Percentiles rank a stretch among this genome's conserved stretches.
These are phyloP conservation scores for Asterochloris erici DNA, from an alignment of 139 green algal species.

Conservation along the genomic window DNA sequence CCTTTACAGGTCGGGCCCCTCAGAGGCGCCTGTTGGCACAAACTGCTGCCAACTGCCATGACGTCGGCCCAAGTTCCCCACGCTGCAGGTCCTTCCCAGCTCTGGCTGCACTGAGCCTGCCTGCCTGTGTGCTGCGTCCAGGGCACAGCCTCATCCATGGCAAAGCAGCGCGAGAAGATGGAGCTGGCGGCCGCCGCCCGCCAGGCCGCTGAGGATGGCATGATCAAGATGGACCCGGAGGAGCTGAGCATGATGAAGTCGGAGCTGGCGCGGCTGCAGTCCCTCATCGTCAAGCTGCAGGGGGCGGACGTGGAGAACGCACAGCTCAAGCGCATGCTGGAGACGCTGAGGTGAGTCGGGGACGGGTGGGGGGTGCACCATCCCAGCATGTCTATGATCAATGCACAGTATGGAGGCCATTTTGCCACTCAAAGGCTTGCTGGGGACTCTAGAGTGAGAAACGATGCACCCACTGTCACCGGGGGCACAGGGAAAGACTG, in stretches of 20 bases:
- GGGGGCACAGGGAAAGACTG: too few relatives aligned
- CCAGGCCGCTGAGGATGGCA: slow-evolving; percentile 10
- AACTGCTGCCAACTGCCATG: too few relatives aligned
- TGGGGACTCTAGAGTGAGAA: too few relatives aligned
- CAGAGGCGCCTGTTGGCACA: too few relatives aligned
- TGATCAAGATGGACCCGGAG: slow-evolving; percentile 9
- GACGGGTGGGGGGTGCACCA: too few relatives aligned
- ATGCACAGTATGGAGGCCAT: background rate
- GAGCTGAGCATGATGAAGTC: slow-evolving; percentile 2
- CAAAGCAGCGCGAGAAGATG: slow-evolving; percentile 13
- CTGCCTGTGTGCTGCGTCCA: too few relatives aligned
- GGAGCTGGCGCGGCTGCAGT: background rate
- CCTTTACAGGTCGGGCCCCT: too few relatives aligned
- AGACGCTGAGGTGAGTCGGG: background rate
- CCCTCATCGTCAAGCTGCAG: slow-evolving; percentile 8
- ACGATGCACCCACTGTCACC: too few relatives aligned
- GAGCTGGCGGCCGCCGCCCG: background rate
- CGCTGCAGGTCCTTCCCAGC: too few relatives aligned
- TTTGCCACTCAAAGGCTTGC: background rate
- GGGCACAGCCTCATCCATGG: slow-evolving; percentile 6
- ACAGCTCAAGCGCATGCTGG: slow-evolving; percentile 16
- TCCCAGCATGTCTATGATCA: background rate
- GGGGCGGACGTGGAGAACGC: slow-evolving; percentile 1
- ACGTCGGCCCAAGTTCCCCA: too few relatives aligned
- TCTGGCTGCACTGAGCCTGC: too few relatives aligned